Evolutionary conservation across 2,329 filamentous ascomycete genomes (phyloP).

Genomic region (Coniosporium tulheliwenetii): DNA sequence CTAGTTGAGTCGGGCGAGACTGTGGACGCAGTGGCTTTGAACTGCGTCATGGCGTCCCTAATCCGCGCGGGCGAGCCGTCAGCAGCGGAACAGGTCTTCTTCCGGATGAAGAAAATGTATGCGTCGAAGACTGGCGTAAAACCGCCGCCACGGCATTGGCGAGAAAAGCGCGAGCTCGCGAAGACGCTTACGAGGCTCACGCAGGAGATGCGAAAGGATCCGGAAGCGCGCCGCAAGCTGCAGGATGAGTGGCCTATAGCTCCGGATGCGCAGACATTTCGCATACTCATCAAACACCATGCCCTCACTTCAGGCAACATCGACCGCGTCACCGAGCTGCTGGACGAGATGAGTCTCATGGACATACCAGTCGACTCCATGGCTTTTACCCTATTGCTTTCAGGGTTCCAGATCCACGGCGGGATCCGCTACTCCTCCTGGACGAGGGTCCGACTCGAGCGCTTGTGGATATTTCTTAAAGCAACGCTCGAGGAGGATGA

Average conservation of each 20-base stretch:
- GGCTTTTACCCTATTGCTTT: constrained; percentile 68
- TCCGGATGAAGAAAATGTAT: constrained; percentile 60
- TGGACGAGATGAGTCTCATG: constrained; percentile 67
- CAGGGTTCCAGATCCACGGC: constrained; percentile 65
- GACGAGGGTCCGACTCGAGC: constrained; percentile 53
- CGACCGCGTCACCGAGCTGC: constrained; percentile 49
- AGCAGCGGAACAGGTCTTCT: constrained; percentile 67
- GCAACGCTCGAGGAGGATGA: constrained; percentile 15
- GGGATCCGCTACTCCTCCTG: constrained; percentile 50
- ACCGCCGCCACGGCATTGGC: constrained; percentile 23
- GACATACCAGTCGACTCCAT: constrained; percentile 55
- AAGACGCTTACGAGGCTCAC: constrained; percentile 30
- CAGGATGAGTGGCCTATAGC: constrained; percentile 51
- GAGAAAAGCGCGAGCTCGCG: constrained; percentile 25
- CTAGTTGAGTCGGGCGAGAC: constrained; percentile 78
- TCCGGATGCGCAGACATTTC: constrained; percentile 67
- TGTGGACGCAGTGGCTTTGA: constrained; percentile 74
- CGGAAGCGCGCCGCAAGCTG: constrained; percentile 40
- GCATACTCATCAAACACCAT: constrained; percentile 63
- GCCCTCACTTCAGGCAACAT: constrained; percentile 55
- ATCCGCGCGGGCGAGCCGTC: constrained; percentile 59
- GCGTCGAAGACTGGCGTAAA: constrained; percentile 14
- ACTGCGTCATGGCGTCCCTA: constrained; percentile 69
- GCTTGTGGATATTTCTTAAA: constrained; percentile 51
- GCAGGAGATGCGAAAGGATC: constrained; percentile 29